Conservation (phyloP, 805 yeast species). For the Kodamaea kaohsiungensis region DNA sequence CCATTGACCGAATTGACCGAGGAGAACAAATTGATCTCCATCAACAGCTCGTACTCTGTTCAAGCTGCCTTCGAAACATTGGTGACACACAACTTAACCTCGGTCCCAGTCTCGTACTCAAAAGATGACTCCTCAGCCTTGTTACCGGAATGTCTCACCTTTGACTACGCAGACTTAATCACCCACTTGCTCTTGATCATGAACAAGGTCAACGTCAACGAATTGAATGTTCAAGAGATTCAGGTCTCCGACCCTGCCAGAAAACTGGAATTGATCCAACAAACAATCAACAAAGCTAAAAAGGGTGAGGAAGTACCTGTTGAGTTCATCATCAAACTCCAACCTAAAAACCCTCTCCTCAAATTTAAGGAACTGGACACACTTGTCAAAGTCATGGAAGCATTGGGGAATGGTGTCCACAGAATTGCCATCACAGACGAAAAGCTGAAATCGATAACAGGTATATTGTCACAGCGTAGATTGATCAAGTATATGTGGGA, state of each 20-base stretch:
- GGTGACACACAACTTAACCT: constrained; percentile 71
- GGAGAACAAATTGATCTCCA: constrained; percentile 70
- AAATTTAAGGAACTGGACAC: constrained; percentile 70
- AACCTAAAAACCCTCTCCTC: constrained; percentile 86
- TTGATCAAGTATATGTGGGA: constrained; percentile 86
- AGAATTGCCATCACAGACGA: constrained; percentile 78
- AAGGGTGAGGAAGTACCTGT: constrained; percentile 91
- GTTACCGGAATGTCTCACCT: constrained; percentile 64
- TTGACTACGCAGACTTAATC: constrained; percentile 90
- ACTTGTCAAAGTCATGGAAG: constrained; percentile 74
- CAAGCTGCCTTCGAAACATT: constrained; percentile 87
- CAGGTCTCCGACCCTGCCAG: constrained; percentile 27
- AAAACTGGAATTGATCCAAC: constrained; percentile 41
- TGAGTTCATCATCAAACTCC: constrained; percentile 77
- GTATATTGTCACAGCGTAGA: constrained; percentile 89
- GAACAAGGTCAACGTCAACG: constrained; percentile 56
- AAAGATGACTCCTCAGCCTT: constrained; percentile 54
- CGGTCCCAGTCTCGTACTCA: constrained; percentile 66
- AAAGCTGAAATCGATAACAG: constrained; percentile 56
- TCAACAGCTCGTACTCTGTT: constrained; percentile 68
- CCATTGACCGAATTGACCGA: constrained; percentile 74
- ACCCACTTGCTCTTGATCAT: constrained; percentile 82
- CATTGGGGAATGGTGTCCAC: constrained; percentile 94
- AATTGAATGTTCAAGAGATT: constrained; percentile 32
- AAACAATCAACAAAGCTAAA: constrained; percentile 62